These are phyloP conservation scores for Bothriochloa decipiens DNA, from an alignment of 176 grass and related monocot genomes.

Conservation along the genomic window DNA sequence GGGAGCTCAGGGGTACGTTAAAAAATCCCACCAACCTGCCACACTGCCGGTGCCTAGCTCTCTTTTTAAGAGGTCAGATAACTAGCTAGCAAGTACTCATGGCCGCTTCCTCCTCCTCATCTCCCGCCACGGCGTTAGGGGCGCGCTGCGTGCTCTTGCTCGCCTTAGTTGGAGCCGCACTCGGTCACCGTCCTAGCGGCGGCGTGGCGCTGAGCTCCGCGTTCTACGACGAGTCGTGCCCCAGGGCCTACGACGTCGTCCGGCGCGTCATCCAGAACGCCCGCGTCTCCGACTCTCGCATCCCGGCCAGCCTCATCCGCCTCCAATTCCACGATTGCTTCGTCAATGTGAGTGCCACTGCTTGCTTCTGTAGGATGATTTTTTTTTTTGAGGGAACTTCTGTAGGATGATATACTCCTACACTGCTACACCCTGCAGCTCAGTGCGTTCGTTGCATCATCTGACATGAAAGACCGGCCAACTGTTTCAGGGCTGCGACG, in stretches of 20 bases:
- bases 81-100: too few relatives aligned
- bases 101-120: too few relatives aligned
- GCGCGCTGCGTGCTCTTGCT: background rate
- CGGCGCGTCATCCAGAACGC: slow-evolving; percentile 38
- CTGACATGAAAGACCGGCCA: background rate
- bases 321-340: slow-evolving; percentile 55
- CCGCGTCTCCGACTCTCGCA: slow-evolving; percentile 27
- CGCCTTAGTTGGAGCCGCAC: background rate
- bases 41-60: too few relatives aligned
- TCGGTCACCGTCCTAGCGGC: background rate
- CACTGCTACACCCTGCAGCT: too few relatives aligned
- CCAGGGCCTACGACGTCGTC: background rate
- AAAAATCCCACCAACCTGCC: too few relatives aligned
- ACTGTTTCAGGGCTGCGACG: slow-evolving; percentile 23
- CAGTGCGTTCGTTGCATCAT: background rate
- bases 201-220: slow-evolving; percentile 13
- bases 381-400: too few relatives aligned
- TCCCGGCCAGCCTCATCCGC: slow-evolving; percentile 44
- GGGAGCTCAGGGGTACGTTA: too few relatives aligned
- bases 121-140: background rate
- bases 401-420: too few relatives aligned
- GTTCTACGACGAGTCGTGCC: slow-evolving; percentile 42
- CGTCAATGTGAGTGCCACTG: slow-evolving; percentile 29
- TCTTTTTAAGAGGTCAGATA: too few relatives aligned
- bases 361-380: too few relatives aligned